Conservation (phyloP, 192 early-diverging fungal genomes). For the Gryganskiella cystojenkinii region DNA sequence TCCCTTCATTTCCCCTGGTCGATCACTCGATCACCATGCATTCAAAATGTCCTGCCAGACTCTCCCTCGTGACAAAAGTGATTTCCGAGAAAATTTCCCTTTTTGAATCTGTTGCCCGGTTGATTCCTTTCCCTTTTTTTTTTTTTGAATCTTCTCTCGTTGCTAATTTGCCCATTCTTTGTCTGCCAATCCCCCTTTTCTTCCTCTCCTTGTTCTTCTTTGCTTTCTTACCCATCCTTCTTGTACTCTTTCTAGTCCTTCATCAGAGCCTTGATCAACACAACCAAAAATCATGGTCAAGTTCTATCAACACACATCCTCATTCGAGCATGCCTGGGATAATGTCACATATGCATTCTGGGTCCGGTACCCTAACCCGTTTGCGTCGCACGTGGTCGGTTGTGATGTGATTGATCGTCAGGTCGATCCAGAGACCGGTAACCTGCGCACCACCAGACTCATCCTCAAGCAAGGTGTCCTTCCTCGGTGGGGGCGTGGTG, state of each 20-base stretch:
- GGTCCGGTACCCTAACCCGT: conserved; percentile 98
- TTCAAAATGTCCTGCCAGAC: too few relatives aligned
- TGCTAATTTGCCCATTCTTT: neutral
- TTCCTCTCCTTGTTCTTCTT: neutral
- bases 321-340: conserved; percentile 84
- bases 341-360: conserved; percentile 91
- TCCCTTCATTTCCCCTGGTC: too few relatives aligned
- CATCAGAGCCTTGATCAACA: neutral
- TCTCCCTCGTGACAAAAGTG: too few relatives aligned
- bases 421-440: conserved; percentile 81
- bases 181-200: neutral
- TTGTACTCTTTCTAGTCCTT: neutral
- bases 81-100: too few relatives aligned
- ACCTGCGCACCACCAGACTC: conserved; percentile 87
- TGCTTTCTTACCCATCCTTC: neutral
- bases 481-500: conserved; percentile 86
- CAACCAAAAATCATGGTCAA: conserved; percentile 71
- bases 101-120: too few relatives aligned
- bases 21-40: too few relatives aligned
- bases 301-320: conserved; percentile 82
- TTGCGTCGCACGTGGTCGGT: conserved; percentile 92
- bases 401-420: conserved; percentile 92
- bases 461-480: conserved; percentile 89
- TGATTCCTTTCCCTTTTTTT: neutral
- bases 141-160: neutral